Percentiles rank a stretch among this genome's conserved stretches.
Evolutionary conservation across 2,329 filamentous ascomycete genomes (phyloP).

Genomic region (Thelonectria blattea): DNA sequence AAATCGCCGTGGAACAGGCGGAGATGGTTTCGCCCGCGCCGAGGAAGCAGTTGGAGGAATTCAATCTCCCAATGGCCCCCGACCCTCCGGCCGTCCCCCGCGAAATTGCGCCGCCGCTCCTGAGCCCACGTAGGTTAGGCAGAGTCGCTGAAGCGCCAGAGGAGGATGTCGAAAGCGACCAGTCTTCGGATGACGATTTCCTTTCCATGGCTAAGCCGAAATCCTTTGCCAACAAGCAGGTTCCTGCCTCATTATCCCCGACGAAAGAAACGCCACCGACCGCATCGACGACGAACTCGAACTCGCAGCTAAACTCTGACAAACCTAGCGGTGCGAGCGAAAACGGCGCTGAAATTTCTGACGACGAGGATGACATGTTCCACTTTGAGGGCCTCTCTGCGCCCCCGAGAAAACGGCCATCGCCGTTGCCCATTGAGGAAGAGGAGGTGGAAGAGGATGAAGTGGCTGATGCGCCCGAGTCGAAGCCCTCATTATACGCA

Average conservation of each 20-base stretch:
- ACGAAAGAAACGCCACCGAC: slow-evolving; percentile 19
- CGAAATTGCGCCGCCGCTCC: slow-evolving; percentile 27
- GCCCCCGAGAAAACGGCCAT: slow-evolving; percentile 36
- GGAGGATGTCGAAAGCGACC: slow-evolving; percentile 35
- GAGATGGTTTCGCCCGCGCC: slow-evolving; percentile 21
- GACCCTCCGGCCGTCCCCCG: slow-evolving; percentile 26
- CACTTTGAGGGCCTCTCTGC: slow-evolving; percentile 50
- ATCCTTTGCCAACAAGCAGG: slow-evolving; percentile 39
- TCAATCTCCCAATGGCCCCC: slow-evolving; percentile 21
- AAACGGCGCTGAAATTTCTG: slow-evolving; percentile 18
- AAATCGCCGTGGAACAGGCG: slow-evolving; percentile 29
- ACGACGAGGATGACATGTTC: slow-evolving; percentile 51
- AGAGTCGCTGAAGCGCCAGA: slow-evolving; percentile 39
- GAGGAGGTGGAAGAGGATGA: slow-evolving; percentile 45
- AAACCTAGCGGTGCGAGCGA: not conserved
- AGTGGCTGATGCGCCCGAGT: slow-evolving; percentile 32
- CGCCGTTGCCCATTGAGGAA: slow-evolving; percentile 38
- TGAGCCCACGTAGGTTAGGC: slow-evolving; percentile 28
- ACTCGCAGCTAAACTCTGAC: slow-evolving; percentile 9
- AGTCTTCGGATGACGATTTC: slow-evolving; percentile 50
- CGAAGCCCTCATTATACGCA: slow-evolving; percentile 44
- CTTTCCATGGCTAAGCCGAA: slow-evolving; percentile 48
- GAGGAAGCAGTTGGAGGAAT: slow-evolving; percentile 8
- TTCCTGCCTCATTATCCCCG: slow-evolving; percentile 24
- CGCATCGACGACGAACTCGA: slow-evolving; percentile 7